phyloP scores from a whole-genome alignment of 768 basidiomycete species.

The Exsudoporus frostii region DNA sequence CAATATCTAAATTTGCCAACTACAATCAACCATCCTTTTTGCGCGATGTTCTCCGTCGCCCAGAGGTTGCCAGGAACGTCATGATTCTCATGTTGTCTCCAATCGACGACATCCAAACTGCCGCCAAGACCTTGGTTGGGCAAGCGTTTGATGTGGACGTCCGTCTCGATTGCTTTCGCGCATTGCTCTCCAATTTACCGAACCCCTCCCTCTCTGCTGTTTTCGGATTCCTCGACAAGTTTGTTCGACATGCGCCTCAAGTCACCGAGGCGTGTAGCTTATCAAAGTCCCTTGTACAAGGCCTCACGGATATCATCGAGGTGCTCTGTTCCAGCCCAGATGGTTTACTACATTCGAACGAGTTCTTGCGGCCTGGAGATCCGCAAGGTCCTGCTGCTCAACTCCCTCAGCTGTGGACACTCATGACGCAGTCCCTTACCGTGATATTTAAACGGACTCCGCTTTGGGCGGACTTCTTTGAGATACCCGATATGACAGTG shows the following conservation, averaged over 20 bases:
- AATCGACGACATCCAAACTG: slow-evolving; percentile 64
- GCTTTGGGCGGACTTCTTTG: slow-evolving; percentile 77
- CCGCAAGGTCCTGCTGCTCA: slow-evolving; percentile 46
- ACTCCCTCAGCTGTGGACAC: slow-evolving; percentile 73
- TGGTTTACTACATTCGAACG: slow-evolving; percentile 60
- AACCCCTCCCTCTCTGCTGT: slow-evolving; percentile 69
- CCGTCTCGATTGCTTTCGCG: slow-evolving; percentile 83
- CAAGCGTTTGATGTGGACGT: slow-evolving; percentile 88
- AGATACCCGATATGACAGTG: slow-evolving; percentile 79
- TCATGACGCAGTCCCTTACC: slow-evolving; percentile 76
- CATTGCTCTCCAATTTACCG: slow-evolving; percentile 66
- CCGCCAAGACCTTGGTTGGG: slow-evolving; percentile 77
- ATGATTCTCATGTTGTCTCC: slow-evolving; percentile 81
- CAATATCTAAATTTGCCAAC: slow-evolving; percentile 64
- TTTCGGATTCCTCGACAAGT: slow-evolving; percentile 61
- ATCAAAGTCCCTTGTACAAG: slow-evolving; percentile 88
- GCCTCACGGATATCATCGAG: slow-evolving; percentile 90
- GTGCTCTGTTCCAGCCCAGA: slow-evolving; percentile 72
- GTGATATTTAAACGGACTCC: slow-evolving; percentile 85
- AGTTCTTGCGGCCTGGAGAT: slow-evolving; percentile 48
- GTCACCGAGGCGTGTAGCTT: slow-evolving; percentile 85
- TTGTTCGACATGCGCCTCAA: slow-evolving; percentile 54
- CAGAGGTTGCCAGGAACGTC: slow-evolving; percentile 56
- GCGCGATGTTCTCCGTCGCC: slow-evolving; percentile 51
- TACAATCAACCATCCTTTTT: slow-evolving; percentile 51